Evolutionary conservation across 139 green algal genomes (phyloP), one percentile per base, ranked within the genome.

Genomic region (Trebouxia sp.): DNA sequence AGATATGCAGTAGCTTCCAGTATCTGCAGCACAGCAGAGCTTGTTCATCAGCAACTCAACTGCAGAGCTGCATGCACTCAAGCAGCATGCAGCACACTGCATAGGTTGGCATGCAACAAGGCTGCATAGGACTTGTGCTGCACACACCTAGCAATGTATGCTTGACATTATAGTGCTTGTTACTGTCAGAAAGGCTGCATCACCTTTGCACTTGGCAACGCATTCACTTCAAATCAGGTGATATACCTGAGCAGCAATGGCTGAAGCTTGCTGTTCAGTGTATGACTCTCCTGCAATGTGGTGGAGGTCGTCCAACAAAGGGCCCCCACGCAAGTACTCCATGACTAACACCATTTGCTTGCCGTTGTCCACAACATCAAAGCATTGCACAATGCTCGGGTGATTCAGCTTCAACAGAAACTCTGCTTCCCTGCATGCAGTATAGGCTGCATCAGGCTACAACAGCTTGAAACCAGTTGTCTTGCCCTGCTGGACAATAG

Each of bases 381-480:
- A 53, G 45, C 80, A 94, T 65, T 88, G 80, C 45, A 96, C 91
- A 39, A 96, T 88, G 84, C 91, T 90, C 9, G 89, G 90, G 82
- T 94, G 90, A 58, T 89, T 80, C 76, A 95, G 65, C 76, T 88
- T 82, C 32, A 79, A 47, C 67, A 95, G 86, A 42, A 93, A 82
- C 38, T 93, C 81, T 10, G 86, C 87, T 78, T 94, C 91, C 30
- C 82, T 88, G 67, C 79, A 75, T n/a, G 30, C 24, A 35, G 56
- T 24, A 26, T 12, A 58, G 22, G 50, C 4, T 3, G n/a, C n/a
- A n/a, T n/a, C n/a, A n/a, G n/a, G n/a, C n/a, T n/a, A n/a, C n/a
- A n/a, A n/a, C n/a, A n/a, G n/a, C n/a, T n/a, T n/a, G n/a, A n/a
- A n/a, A n/a, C n/a, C n/a, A n/a, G n/a, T n/a, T n/a, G n/a, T n/a